phyloP scores from a whole-genome alignment of 768 basidiomycete genomes.

The Amanita molliuscula region DNA sequence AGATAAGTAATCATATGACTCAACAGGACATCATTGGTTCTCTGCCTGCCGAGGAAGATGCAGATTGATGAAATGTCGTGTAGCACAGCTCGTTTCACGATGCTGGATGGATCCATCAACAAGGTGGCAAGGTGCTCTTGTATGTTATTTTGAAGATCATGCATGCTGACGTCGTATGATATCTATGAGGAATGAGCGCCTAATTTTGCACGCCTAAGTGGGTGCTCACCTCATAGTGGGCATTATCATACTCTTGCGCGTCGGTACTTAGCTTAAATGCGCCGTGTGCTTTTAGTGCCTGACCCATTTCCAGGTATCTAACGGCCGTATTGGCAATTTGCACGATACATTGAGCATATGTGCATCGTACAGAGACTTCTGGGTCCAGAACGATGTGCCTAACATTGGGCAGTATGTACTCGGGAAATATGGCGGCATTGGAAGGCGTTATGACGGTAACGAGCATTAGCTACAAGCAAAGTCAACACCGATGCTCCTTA shows the following conservation, averaged over 20 bases:
- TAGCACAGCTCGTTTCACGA: constrained; percentile 86
- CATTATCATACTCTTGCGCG: constrained; percentile 64
- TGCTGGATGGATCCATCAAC: constrained; percentile 79
- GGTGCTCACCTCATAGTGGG: constrained; percentile 63
- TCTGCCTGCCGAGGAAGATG: constrained; percentile 86
- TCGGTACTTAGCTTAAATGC: constrained; percentile 55
- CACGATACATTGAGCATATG: constrained; percentile 77
- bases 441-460: constrained; percentile 79
- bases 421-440: constrained; percentile 75
- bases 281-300: constrained; percentile 80
- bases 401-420: constrained; percentile 91
- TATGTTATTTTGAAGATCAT: constrained; percentile 76
- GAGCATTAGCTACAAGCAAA: constrained; percentile 25
- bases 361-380: constrained; percentile 73
- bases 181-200: constrained; percentile 37
- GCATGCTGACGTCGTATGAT: constrained; percentile 80
- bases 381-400: constrained; percentile 73
- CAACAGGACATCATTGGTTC: constrained; percentile 89
- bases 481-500: background rate
- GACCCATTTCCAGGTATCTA: constrained; percentile 87
- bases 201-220: background rate
- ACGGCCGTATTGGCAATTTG: constrained; percentile 80
- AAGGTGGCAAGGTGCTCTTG: constrained; percentile 83
- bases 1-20: constrained; percentile 83
- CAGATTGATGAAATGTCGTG: constrained; percentile 84